Evolutionary conservation across 257 asterid species (phyloP).

Genomic region (Haberlea rhodopensis): DNA sequence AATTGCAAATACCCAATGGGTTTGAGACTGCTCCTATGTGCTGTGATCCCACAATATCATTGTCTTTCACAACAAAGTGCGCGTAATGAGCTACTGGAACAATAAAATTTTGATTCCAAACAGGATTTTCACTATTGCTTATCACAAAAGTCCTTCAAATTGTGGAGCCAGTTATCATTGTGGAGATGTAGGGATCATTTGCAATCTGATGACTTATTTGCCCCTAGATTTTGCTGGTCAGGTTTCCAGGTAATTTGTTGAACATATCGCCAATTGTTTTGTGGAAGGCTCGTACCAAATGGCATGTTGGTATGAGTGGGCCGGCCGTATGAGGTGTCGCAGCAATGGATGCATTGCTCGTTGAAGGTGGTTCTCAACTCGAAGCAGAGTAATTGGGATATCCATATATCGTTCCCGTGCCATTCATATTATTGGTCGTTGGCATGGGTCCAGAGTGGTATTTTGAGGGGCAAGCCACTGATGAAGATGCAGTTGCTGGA

Average conservation of each 20-base stretch:
- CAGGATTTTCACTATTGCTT: slow-evolving; percentile 77
- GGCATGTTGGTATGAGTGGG: slow-evolving; percentile 29
- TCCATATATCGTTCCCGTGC: slow-evolving; percentile 40
- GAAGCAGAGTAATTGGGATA: slow-evolving; percentile 58
- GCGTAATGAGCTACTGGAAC: slow-evolving; percentile 89
- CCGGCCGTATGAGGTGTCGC: slow-evolving; percentile 26
- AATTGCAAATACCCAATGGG: slow-evolving; percentile 35
- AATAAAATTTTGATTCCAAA: slow-evolving; percentile 82
- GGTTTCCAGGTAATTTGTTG: slow-evolving; percentile 65
- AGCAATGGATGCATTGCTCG: slow-evolving; percentile 27
- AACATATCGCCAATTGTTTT: slow-evolving; percentile 85
- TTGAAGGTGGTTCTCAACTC: slow-evolving; percentile 44
- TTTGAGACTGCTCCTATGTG: slow-evolving; percentile 77
- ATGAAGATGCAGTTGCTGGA: slow-evolving; percentile 44
- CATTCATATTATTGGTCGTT: slow-evolving; percentile 32
- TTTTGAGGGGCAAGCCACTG: slow-evolving; percentile 30
- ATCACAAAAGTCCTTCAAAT: slow-evolving; percentile 87
- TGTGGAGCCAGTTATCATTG: slow-evolving; percentile 58
- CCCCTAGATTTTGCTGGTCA: slow-evolving; percentile 82
- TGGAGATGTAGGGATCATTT: slow-evolving; percentile 88
- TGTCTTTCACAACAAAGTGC: slow-evolving; percentile 81
- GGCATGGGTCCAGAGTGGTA: slow-evolving; percentile 62
- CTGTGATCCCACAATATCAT: slow-evolving; percentile 89
- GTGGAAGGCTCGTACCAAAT: slow-evolving; percentile 47
- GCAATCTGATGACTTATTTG: slow-evolving; percentile 68